A percentile compares a stretch with the other conserved stretches of the same genome.
These are phyloP conservation scores for Trichophyton mentagrophytes DNA, from an alignment of 2,329 filamentous ascomycete species.

Conservation along the genomic window DNA sequence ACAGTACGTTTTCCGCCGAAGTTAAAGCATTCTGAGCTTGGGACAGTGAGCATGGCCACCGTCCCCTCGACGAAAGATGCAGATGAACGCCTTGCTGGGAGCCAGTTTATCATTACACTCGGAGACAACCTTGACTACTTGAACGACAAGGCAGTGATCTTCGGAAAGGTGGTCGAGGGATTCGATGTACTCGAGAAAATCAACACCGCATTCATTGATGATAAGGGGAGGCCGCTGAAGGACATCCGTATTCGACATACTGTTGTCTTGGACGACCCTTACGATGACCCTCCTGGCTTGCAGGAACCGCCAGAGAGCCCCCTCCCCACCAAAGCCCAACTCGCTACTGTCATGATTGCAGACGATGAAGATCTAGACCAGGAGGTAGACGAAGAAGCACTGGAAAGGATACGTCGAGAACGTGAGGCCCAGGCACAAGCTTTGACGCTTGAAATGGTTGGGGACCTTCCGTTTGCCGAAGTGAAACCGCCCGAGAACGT, in stretches of 20 bases:
- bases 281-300: conserved; percentile 65
- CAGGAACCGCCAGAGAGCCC: conserved; percentile 69
- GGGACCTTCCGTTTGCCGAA: conserved; percentile 91
- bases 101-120: conserved; percentile 87
- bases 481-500: conserved; percentile 96
- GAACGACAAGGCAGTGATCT: conserved; percentile 87
- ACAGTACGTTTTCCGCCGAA: conserved; percentile 73
- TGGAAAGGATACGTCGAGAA: conserved; percentile 70
- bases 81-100: conserved; percentile 69
- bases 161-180: conserved; percentile 89
- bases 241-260: conserved; percentile 94
- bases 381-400: conserved; percentile 64
- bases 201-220: conserved; percentile 77
- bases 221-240: conserved; percentile 73
- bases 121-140: conserved; percentile 81
- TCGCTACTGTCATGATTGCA: conserved; percentile 81
- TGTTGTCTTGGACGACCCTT: conserved; percentile 82
- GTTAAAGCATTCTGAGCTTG: conserved; percentile 75
- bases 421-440: conserved; percentile 88
- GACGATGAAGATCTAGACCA: conserved; percentile 74
- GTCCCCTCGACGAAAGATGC: conserved; percentile 61
- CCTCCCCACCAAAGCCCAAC: conserved; percentile 66
- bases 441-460: conserved; percentile 92
- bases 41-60: conserved; percentile 97
- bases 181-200: conserved; percentile 91